Evolutionary conservation across 306 rosid species (phyloP), one percentile per base, ranked within the genome.

Genomic region (Quercus agrifolia): DNA sequence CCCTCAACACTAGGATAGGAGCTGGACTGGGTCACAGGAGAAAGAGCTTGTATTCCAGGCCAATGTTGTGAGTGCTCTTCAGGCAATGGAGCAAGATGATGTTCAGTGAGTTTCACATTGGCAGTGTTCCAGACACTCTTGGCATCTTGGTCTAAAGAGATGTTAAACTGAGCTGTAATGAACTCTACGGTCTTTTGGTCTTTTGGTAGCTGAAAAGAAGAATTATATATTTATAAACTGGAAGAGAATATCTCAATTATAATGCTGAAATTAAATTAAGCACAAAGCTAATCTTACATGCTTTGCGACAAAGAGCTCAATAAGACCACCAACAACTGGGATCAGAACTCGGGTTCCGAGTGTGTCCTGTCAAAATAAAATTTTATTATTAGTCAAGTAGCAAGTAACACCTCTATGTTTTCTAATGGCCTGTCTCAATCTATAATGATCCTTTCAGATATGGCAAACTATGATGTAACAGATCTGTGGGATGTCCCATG

Each of bases 261-360:
- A 74, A 31, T 28, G 27, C 62, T 56, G 66, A 63, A 56, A 2
- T 3, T 33, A 49, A 68, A 73, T 18, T 72, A 35, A 4, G 62
- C 70, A 28, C 80, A 51, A 8, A 20, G 23, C n/a, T 1, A 20
- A 70, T 72, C 88, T 74, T 88, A 94, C 97, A 73, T 76, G 85
- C 74, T 88, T 83, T 72, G 85, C 76, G 27, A 88, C 52, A 86
- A 84, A 94, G 78, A 94, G 90, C 89, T 94, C 98, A 18, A 92
- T 69, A 56, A 94, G 90, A 21, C 97, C 98, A 52, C 85, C 94
- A 67, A 78, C 59, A 71, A 91, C 75, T 4, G 97, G 97, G 69
- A 94, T 82, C 73, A 91, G 82, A 68, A 87, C 97, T 85, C 81
- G 91, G 3, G 97, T 91, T 85, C 94, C 97, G 13, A 61, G 51